phyloP scores from a whole-genome alignment of 2,329 filamentous ascomycete genomes.

The Colletotrichum liriopes region DNA sequence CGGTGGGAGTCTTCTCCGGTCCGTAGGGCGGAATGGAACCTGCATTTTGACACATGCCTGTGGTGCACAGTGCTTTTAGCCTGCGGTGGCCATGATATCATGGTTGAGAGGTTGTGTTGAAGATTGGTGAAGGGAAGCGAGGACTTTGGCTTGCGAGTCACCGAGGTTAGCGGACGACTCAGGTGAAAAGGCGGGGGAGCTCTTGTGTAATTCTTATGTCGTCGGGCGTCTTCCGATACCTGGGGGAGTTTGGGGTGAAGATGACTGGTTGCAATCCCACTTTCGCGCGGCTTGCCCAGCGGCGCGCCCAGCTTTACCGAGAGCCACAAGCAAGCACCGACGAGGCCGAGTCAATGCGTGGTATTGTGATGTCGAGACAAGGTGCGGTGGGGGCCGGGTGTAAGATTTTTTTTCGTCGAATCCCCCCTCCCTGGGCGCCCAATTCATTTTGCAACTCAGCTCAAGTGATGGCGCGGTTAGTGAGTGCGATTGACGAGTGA shows the following conservation, averaged over 20 bases:
- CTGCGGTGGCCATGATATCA: neutral
- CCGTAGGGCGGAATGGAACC: slow-evolving; percentile 3
- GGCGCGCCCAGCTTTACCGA: slow-evolving; percentile 7
- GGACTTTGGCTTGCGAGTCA: neutral
- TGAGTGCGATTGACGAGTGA: neutral
- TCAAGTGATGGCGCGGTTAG: neutral
- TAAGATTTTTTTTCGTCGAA: neutral
- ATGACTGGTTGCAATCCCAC: slow-evolving; percentile 18
- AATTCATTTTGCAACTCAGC: too few species aligned
- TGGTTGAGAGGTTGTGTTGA: neutral
- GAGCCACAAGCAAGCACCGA: slow-evolving; percentile 8
- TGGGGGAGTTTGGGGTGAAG: neutral
- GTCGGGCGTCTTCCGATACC: slow-evolving; percentile 13
- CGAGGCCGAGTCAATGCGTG: neutral
- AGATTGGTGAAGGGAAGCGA: neutral
- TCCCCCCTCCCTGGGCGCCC: neutral
- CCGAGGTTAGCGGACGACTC: slow-evolving; percentile 23
- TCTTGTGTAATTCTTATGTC: neutral
- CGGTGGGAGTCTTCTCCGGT: neutral
- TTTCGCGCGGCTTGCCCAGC: neutral
- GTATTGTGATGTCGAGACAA: neutral
- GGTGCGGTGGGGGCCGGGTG: neutral
- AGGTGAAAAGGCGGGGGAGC: neutral
- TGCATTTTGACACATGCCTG: slow-evolving; percentile 15
- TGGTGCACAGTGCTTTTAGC: slow-evolving; percentile 8